Evolutionary conservation across 1,139 yeast species (phyloP).

Genomic region (Kluyveromyces sp.): DNA sequence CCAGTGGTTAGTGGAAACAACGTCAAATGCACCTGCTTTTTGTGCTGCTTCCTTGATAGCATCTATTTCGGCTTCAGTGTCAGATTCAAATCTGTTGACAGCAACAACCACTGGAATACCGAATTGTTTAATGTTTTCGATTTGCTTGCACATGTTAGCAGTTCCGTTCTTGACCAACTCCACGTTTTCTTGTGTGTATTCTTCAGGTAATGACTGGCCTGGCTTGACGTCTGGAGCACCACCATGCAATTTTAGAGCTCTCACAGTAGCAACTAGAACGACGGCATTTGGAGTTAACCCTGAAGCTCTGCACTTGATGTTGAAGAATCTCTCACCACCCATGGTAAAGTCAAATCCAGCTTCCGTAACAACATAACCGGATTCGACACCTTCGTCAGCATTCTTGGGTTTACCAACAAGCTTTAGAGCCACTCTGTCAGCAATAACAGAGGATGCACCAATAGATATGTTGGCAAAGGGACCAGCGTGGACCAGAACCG

Average conservation of each 20-base stretch:
- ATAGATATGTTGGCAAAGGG: slow-evolving; percentile 82
- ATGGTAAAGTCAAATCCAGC: slow-evolving; percentile 83
- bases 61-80: slow-evolving; percentile 58
- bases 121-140: slow-evolving; percentile 59
- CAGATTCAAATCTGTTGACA: slow-evolving; percentile 66
- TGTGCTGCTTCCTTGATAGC: slow-evolving; percentile 56
- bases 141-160: slow-evolving; percentile 69
- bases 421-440: slow-evolving; percentile 67
- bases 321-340: slow-evolving; percentile 83
- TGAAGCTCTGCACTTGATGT: slow-evolving; percentile 71
- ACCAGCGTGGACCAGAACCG: slow-evolving; percentile 79
- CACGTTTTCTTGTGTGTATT: slow-evolving; percentile 58
- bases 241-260: slow-evolving; percentile 76
- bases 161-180: slow-evolving; percentile 59
- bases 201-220: slow-evolving; percentile 65
- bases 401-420: slow-evolving; percentile 44
- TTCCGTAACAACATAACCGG: slow-evolving; percentile 73
- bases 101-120: slow-evolving; percentile 78
- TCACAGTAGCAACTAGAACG: slow-evolving; percentile 69
- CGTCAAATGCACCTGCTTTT: slow-evolving; percentile 68
- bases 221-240: slow-evolving; percentile 83
- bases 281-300: slow-evolving; percentile 67
- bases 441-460: slow-evolving; percentile 77
- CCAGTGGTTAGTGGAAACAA: slow-evolving; percentile 74
- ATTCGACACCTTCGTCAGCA: slow-evolving; percentile 35